Evolutionary conservation across 306 rosid genomes (phyloP).

Genomic region (Abrus precatorius): DNA sequence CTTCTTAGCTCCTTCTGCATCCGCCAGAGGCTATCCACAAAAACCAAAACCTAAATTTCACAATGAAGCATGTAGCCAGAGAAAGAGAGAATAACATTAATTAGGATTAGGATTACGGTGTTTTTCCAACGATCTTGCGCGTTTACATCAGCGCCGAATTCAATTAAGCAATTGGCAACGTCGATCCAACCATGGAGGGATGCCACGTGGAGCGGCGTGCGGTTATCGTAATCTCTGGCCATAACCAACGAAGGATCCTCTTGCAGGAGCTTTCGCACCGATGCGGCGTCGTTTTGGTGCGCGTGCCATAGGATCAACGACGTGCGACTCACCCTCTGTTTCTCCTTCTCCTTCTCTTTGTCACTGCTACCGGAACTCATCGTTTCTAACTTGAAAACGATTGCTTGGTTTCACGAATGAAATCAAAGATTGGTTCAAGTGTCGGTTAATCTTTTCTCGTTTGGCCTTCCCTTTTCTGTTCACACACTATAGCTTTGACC

Average conservation of each 20-base stretch:
- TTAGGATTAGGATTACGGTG: slow-evolving; percentile 59
- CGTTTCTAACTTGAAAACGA: background rate
- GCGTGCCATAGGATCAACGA: slow-evolving; percentile 97
- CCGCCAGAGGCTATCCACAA: slow-evolving; percentile 86
- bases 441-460: slow-evolving; percentile 11
- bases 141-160: slow-evolving; percentile 92
- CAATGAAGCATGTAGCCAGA: background rate
- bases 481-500: background rate
- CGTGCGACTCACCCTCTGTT: slow-evolving; percentile 86
- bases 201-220: slow-evolving; percentile 95
- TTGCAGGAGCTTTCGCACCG: slow-evolving; percentile 94
- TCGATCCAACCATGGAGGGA: slow-evolving; percentile 97
- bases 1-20: slow-evolving; percentile 95
- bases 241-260: slow-evolving; percentile 85
- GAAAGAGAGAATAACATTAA: background rate
- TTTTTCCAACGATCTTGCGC: slow-evolving; percentile 99
- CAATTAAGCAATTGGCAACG: slow-evolving; percentile 79
- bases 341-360: slow-evolving; percentile 76
- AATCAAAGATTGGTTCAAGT: background rate
- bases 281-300: slow-evolving; percentile 82
- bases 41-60: slow-evolving; percentile 25
- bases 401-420: background rate
- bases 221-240: slow-evolving; percentile 89
- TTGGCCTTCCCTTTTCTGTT: background rate
- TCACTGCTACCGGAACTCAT: slow-evolving; percentile 48